phyloP scores from a whole-genome alignment of 78 protist genomes.

The Trichosphaerium sp. region DNA sequence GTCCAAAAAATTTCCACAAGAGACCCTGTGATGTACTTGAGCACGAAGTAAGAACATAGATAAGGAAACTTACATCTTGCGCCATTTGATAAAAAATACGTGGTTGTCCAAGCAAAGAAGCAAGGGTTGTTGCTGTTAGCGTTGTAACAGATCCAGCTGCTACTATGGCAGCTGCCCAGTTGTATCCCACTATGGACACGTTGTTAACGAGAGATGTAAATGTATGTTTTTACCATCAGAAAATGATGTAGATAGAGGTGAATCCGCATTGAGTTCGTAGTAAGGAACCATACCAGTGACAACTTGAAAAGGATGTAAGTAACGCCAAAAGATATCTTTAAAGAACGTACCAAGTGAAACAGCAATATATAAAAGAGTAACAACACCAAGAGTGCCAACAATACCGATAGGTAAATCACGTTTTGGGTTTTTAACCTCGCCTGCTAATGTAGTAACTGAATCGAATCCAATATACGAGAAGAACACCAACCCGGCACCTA shows the following conservation, averaged over 20 bases:
- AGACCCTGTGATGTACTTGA: constrained; percentile 18
- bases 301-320: too few relatives aligned
- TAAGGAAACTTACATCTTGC: constrained; percentile 9
- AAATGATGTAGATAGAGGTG: not conserved
- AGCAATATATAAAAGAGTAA: constrained; percentile 29
- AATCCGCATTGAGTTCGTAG: not conserved
- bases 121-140: constrained; percentile 41
- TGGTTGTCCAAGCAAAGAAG: constrained; percentile 53
- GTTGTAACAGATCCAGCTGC: constrained; percentile 33
- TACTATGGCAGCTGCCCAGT: constrained; percentile 26
- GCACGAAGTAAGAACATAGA: not conserved
- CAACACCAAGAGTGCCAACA: constrained; percentile 26
- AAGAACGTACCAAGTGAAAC: constrained; percentile 23
- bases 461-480: constrained; percentile 64
- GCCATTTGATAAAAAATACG: constrained; percentile 51
- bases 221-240: not conserved
- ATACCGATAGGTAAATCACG: constrained; percentile 59
- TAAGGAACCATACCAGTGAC: constrained; percentile 29
- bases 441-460: constrained; percentile 40
- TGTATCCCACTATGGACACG: not conserved
- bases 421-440: constrained; percentile 44
- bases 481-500: constrained; percentile 43
- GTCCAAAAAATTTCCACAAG: constrained; percentile 15
- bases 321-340: too few relatives aligned
- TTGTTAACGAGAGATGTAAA: too few relatives aligned